Conservation (phyloP, 176 grass and related monocot species). For the Avena sativa region DNA sequence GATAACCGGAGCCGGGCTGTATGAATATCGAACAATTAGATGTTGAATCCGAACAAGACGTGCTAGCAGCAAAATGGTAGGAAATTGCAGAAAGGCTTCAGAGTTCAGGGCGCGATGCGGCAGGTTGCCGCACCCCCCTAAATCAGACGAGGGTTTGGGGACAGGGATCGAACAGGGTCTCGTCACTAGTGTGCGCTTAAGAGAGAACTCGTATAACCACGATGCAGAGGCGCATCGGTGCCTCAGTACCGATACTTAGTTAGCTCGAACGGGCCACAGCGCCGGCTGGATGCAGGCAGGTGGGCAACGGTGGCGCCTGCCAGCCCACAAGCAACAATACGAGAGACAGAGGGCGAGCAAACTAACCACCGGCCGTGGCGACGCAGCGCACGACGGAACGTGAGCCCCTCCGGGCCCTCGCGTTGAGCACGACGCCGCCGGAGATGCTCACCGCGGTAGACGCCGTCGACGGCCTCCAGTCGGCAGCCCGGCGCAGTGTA, state of each 20-base stretch:
- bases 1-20: not conserved
- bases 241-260: not conserved
- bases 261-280: not conserved
- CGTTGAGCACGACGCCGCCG: constrained; percentile 50
- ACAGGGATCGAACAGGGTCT: not conserved
- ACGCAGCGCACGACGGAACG: constrained; percentile 81
- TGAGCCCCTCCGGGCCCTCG: constrained; percentile 43
- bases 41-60: not conserved
- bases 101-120: not conserved
- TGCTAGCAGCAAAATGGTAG: not conserved
- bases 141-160: not conserved
- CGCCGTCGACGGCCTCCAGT: constrained; percentile 55
- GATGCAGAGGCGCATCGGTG: not conserved
- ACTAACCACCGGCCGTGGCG: constrained; percentile 69
- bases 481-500: constrained; percentile 55
- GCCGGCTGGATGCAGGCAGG: not conserved
- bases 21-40: not conserved
- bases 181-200: no score
- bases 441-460: constrained; percentile 18
- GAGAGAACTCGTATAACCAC: no score
- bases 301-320: not conserved
- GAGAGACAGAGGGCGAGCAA: constrained; percentile 20
- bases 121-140: not conserved
- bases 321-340: not conserved
- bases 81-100: not conserved